These are phyloP conservation scores for Paspalum notatum DNA, from an alignment of 176 grass and related monocot genomes.

Conservation along the genomic window DNA sequence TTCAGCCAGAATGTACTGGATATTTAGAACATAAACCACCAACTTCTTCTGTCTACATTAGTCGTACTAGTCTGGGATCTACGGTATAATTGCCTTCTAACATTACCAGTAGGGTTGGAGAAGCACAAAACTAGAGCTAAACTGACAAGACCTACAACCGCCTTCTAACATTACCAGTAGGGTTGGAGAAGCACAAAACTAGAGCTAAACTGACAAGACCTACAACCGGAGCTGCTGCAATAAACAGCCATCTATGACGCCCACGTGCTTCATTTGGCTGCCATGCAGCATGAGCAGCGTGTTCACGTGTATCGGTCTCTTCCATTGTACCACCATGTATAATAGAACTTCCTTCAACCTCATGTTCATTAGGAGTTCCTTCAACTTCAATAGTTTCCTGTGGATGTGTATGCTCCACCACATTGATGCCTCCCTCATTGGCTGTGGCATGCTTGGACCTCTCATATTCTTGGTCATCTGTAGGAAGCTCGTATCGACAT, in stretches of 20 bases:
- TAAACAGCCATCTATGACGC: slow-evolving; percentile 57
- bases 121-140: slow-evolving; percentile 90
- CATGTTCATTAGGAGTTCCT: slow-evolving; percentile 54
- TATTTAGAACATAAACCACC: slow-evolving; percentile 88
- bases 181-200: slow-evolving; percentile 83
- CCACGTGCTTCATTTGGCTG: slow-evolving; percentile 44
- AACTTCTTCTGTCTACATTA: slow-evolving; percentile 61
- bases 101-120: slow-evolving; percentile 44
- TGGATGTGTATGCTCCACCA: background rate
- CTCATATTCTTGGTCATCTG: slow-evolving; percentile 74
- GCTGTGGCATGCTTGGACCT: slow-evolving; percentile 50
- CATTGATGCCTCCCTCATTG: slow-evolving; percentile 36
- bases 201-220: slow-evolving; percentile 77
- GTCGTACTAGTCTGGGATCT: slow-evolving; percentile 39
- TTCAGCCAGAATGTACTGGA: background rate
- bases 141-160: slow-evolving; percentile 72
- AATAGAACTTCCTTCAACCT: slow-evolving; percentile 37
- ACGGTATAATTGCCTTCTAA: slow-evolving; percentile 41
- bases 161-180: slow-evolving; percentile 39
- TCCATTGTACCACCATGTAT: slow-evolving; percentile 27
- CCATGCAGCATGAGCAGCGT: slow-evolving; percentile 1
- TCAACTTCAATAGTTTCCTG: slow-evolving; percentile 44
- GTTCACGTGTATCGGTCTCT: slow-evolving; percentile 29
- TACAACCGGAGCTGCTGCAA: slow-evolving; percentile 70
- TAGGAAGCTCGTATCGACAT: slow-evolving; percentile 84